phyloP scores from a whole-genome alignment of 805 yeast genomes.

The Scheffersomyces stipitis region DNA sequence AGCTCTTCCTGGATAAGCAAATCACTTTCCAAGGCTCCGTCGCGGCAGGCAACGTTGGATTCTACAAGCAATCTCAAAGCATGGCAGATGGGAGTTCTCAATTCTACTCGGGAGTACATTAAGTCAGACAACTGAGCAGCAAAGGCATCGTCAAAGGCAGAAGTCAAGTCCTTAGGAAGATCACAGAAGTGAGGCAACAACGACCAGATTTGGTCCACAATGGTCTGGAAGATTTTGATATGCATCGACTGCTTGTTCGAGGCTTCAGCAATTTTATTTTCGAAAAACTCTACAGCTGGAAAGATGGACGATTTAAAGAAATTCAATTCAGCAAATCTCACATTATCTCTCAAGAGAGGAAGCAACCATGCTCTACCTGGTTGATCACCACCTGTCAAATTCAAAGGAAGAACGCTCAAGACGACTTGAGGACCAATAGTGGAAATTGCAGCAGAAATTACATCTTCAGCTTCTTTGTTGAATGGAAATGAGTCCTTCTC shows the following conservation, averaged over 20 bases:
- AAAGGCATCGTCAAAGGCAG: conserved; percentile 69
- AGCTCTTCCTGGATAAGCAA: conserved; percentile 59
- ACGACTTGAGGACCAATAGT: conserved; percentile 87
- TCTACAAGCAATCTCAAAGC: conserved; percentile 77
- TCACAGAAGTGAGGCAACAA: conserved; percentile 86
- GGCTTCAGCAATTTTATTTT: conserved; percentile 42
- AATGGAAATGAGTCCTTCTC: conserved; percentile 68
- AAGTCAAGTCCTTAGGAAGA: conserved; percentile 70
- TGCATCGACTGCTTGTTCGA: conserved; percentile 61
- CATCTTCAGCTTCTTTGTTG: conserved; percentile 75
- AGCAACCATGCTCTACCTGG: conserved; percentile 96
- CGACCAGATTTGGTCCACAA: conserved; percentile 91
- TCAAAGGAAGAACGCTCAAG: conserved; percentile 71
- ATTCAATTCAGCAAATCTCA: conserved; percentile 64
- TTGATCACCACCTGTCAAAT: conserved; percentile 51
- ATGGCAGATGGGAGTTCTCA: conserved; percentile 82
- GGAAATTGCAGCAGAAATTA: conserved; percentile 74
- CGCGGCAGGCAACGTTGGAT: conserved; percentile 63
- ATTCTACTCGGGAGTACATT: conserved; percentile 70
- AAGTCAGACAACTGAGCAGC: conserved; percentile 74
- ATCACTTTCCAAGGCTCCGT: conserved; percentile 58
- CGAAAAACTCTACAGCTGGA: conserved; percentile 63
- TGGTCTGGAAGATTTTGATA: conserved; percentile 75
- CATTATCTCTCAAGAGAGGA: conserved; percentile 86
- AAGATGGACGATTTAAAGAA: conserved; percentile 63